phyloP scores from a whole-genome alignment of 1,139 yeast genomes.

The Meyerozyma sp. region DNA sequence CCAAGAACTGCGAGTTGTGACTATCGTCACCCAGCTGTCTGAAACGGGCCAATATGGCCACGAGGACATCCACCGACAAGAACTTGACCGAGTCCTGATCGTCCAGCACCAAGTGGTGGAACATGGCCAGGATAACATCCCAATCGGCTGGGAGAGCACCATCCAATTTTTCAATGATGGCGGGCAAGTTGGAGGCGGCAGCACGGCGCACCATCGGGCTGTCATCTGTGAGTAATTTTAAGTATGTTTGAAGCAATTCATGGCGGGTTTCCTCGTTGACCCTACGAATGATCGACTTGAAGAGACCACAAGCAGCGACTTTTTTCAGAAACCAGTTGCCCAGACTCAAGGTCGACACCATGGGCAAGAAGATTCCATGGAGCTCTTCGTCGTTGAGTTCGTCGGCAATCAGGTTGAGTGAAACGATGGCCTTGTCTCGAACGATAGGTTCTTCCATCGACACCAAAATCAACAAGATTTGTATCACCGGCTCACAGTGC shows the following conservation, averaged over 20 bases:
- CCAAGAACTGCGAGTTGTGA: slow-evolving; percentile 57
- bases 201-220: slow-evolving; percentile 98
- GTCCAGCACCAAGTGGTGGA: slow-evolving; percentile 72
- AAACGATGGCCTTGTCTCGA: slow-evolving; percentile 87
- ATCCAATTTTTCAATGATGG: slow-evolving; percentile 56
- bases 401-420: slow-evolving; percentile 66
- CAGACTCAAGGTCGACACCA: slow-evolving; percentile 71
- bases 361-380: slow-evolving; percentile 61
- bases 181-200: slow-evolving; percentile 82
- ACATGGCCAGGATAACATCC: slow-evolving; percentile 77
- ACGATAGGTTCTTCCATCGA: slow-evolving; percentile 98
- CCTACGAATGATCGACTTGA: slow-evolving; percentile 62
- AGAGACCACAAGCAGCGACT: slow-evolving; percentile 89
- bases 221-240: slow-evolving; percentile 77
- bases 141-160: slow-evolving; percentile 46
- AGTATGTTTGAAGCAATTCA: slow-evolving; percentile 61
- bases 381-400: slow-evolving; percentile 67
- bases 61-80: slow-evolving; percentile 79
- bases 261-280: slow-evolving; percentile 52
- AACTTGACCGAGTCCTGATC: slow-evolving; percentile 95
- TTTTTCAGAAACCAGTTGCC: slow-evolving; percentile 96
- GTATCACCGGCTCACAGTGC: slow-evolving; percentile 70
- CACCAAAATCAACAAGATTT: slow-evolving; percentile 83
- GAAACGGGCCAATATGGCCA: slow-evolving; percentile 64
- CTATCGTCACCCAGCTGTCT: slow-evolving; percentile 50